Evolutionary conservation across 305 asterid species (phyloP).

Genomic region (Fraxinus sp.): DNA sequence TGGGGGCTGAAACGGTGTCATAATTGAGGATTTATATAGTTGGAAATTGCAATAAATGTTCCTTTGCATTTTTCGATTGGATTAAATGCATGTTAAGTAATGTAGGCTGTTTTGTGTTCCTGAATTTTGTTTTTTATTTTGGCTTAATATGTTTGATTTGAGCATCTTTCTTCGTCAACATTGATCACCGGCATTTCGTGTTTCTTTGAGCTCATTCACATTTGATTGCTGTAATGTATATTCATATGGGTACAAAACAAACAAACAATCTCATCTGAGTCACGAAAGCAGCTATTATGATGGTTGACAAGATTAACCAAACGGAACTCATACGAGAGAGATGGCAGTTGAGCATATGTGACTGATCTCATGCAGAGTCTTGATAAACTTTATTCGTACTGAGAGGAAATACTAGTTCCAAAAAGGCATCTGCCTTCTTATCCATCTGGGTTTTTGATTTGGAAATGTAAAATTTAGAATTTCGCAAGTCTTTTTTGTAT

Average conservation of each 20-base stretch:
- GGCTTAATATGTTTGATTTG: background rate
- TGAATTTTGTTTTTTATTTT: background rate
- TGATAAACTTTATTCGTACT: background rate
- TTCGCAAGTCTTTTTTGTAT: background rate
- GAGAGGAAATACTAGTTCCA: background rate
- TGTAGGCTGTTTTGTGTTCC: background rate
- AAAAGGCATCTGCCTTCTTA: background rate
- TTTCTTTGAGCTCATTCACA: background rate
- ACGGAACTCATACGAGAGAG: background rate
- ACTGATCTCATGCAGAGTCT: background rate
- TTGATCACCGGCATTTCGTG: background rate
- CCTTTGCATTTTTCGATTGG: conserved; percentile 9
- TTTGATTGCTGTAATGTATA: background rate
- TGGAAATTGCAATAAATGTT: conserved; percentile 46
- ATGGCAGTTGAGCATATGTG: background rate
- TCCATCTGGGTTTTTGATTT: background rate
- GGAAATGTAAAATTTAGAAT: background rate
- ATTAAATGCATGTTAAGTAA: background rate
- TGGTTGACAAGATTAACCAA: too few species aligned
- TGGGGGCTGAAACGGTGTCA: conserved; percentile 36
- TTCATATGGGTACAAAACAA: background rate
- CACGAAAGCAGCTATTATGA: too few species aligned
- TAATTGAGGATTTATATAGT: conserved; percentile 33
- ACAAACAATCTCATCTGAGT: too few species aligned
- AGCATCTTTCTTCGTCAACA: background rate